Conservation (phyloP, 169 alveolate genomes). For the Eimeria necatrix region DNA sequence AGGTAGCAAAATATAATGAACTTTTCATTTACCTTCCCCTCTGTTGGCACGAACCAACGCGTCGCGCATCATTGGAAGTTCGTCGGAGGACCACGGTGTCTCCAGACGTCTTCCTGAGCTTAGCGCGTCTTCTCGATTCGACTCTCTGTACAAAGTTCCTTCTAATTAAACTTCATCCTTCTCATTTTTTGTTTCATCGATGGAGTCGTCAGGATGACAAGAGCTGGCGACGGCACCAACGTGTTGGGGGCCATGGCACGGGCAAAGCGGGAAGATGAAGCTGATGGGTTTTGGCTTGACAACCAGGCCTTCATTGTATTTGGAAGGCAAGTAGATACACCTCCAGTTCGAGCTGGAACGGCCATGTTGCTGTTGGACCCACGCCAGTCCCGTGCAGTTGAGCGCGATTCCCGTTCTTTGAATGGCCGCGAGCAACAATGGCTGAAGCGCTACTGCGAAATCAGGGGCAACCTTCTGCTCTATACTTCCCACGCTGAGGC, state of each 20-base stretch:
- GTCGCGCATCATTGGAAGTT: too few species aligned
- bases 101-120: too few species aligned
- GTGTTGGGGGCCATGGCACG: neutral
- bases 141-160: too few species aligned
- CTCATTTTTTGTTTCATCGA: too few species aligned
- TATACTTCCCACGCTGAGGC: slow-evolving; percentile 76
- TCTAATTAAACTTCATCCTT: too few species aligned
- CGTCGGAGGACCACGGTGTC: too few species aligned
- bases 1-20: too few species aligned
- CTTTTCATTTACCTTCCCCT: too few species aligned
- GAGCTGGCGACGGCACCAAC: neutral
- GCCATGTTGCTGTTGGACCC: slow-evolving; percentile 55
- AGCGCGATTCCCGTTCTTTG: neutral
- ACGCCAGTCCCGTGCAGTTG: slow-evolving; percentile 75
- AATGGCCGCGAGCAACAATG: slow-evolving; percentile 10
- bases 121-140: too few species aligned
- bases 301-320: slow-evolving; percentile 65
- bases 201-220: neutral
- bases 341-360: slow-evolving; percentile 13
- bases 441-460: slow-evolving; percentile 74
- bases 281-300: slow-evolving; percentile 72
- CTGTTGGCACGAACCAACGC: too few species aligned
- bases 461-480: slow-evolving; percentile 62
- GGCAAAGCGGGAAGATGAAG: neutral
- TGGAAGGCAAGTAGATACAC: slow-evolving; percentile 65